Conservation (phyloP, 768 basidiomycete genomes). For the Leccinum imitatum region DNA sequence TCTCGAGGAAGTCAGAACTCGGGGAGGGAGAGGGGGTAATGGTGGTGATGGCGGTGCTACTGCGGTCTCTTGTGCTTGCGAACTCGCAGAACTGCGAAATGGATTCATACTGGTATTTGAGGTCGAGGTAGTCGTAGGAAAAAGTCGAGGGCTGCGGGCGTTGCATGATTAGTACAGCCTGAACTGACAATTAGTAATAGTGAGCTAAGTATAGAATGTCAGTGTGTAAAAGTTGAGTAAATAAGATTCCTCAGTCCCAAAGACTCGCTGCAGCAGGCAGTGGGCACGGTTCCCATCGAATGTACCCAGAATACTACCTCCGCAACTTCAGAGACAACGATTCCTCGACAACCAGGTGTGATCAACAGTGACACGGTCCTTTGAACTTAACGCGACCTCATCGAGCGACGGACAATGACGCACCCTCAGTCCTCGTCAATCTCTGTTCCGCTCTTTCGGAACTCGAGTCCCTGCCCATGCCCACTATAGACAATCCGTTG, state of each 20-base stretch:
- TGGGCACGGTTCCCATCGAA: no score
- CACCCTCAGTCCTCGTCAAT: slow-evolving; percentile 68
- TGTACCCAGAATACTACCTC: no score
- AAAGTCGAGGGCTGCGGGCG: not conserved
- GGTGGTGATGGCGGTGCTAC: slow-evolving; percentile 1
- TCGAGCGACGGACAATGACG: slow-evolving; percentile 54
- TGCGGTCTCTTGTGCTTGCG: not conserved
- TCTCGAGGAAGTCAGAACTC: not conserved
- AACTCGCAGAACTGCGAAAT: slow-evolving; percentile 8
- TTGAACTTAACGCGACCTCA: slow-evolving; percentile 53
- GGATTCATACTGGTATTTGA: slow-evolving; percentile 22
- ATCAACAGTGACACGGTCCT: no score
- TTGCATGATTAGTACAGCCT: no score
- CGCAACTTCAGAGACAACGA: no score
- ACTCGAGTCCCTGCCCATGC: slow-evolving; percentile 82
- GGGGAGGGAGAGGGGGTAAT: slow-evolving; percentile 8
- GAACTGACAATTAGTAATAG: no score
- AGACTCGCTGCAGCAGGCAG: no score
- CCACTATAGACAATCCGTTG: slow-evolving; percentile 80
- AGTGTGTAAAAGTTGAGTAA: no score
- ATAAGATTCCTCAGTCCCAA: no score
- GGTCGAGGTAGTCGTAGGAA: not conserved
- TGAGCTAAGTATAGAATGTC: no score
- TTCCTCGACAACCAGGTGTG: no score
- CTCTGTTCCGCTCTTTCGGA: slow-evolving; percentile 68